Percentiles rank a stretch among this genome's conserved stretches.
Conservation (phyloP, 202 grass and related monocot genomes). For the Setaria italica region DNA sequence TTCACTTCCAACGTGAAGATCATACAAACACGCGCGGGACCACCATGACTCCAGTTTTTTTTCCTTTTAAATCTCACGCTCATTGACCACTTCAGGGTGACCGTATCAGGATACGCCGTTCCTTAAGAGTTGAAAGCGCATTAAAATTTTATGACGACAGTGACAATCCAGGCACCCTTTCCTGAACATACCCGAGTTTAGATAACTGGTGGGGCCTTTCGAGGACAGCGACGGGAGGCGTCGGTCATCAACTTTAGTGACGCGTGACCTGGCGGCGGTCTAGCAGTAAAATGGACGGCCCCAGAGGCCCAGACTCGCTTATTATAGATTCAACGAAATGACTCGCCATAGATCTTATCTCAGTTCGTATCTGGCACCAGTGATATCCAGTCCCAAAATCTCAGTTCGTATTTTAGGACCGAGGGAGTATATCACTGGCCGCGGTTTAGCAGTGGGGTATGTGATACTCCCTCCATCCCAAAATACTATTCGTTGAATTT, state of each 20-base stretch:
- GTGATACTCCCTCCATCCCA: too few species aligned
- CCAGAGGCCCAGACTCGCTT: too few species aligned
- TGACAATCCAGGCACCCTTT: not conserved
- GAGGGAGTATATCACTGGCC: too few species aligned
- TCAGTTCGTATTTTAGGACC: too few species aligned
- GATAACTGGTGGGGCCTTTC: constrained; percentile 13
- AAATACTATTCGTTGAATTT: too few species aligned
- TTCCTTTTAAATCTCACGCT: not conserved
- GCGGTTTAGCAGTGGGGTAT: too few species aligned
- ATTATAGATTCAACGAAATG: too few species aligned
- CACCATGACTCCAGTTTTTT: not conserved
- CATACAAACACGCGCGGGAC: not conserved
- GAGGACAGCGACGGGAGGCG: constrained; percentile 25
- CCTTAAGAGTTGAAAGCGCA: not conserved
- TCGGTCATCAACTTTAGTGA: not conserved
- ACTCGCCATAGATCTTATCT: too few species aligned
- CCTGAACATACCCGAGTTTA: not conserved
- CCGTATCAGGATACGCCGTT: not conserved
- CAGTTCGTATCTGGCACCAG: too few species aligned
- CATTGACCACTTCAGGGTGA: constrained; percentile 19
- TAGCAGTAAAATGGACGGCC: not conserved
- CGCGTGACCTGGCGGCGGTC: not conserved
- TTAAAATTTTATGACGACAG: not conserved
- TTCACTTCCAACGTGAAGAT: not conserved
- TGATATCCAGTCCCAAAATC: too few species aligned